Base-by-base conservation (phyloP, 1,284 basidiomycete species). In the Coriolopsis trogii region DNA sequence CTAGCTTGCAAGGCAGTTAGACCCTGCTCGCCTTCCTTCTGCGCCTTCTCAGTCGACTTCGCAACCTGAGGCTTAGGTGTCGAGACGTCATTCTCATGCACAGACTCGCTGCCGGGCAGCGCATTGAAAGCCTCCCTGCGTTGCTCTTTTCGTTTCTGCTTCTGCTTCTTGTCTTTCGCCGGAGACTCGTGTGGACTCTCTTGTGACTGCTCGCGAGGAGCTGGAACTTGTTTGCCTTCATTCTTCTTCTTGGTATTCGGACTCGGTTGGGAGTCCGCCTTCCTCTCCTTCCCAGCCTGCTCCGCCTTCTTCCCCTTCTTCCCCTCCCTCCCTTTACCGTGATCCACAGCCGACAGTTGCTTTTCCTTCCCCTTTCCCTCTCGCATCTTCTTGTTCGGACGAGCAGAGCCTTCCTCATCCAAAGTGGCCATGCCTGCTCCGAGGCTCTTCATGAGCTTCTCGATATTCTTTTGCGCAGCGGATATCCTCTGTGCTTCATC, bases 361-460 rank as follows among this genome's bases (percentile, higher is more conserved):
- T 33, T 24, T 36, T 55, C 48, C 46, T 55, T 53, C 43, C 53
- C 41, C 24, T 53, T 50, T n/a, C 41, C 54, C 34, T 45, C 21
- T 0, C 56, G 52, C 46, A 59, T 63, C 47, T 56, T 58, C 58
- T 62, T 62, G 28, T 2, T 25, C 9, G 46, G 29, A 1, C 6
- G 30, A 6, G 3, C 43, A 2, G 24, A 25, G 4, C 25, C 42
- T 2, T 49, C 57, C 2, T 13, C 51, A 8, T 56, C 51, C n/a
- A 54, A 24, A 3, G 42, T 47, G 21, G 18, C 51, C 23, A 59
- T 59, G 37, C 58, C 63, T 38, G 63, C 67, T 49, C 73, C 76
- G 41, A 93, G 73, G 61, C 78, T 82, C 51, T 78, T 76, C 71
- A 94, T 80, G 40, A 95, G 74, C 67, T 86, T 93, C 64, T 93